Evolutionary conservation across 768 basidiomycete species (phyloP).

Genomic region (Leccinum fibrillosum): DNA sequence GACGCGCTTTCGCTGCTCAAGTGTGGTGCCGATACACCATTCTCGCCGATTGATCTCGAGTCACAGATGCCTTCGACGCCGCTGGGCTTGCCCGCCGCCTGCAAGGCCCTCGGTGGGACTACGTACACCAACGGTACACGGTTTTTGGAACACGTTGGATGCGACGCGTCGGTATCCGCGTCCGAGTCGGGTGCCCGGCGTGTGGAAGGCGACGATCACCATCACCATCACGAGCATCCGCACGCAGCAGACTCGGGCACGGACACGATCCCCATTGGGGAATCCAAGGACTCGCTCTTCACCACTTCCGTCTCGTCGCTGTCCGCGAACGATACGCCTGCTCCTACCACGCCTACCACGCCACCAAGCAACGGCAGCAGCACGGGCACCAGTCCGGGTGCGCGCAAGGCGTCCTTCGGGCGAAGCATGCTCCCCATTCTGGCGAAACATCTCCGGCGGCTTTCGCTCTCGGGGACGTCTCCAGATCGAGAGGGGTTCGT

Average conservation of each 20-base stretch:
- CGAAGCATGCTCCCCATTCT: slow-evolving; percentile 31
- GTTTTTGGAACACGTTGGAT: slow-evolving; percentile 25
- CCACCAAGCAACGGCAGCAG: slow-evolving; percentile 9
- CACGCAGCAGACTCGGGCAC: not conserved
- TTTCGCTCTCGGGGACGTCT: slow-evolving; percentile 17
- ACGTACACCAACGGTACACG: slow-evolving; percentile 5
- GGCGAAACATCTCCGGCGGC: slow-evolving; percentile 23
- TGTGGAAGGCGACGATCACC: not conserved
- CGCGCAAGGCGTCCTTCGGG: slow-evolving; percentile 7
- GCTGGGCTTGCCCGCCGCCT: not conserved
- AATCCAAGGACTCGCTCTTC: slow-evolving; percentile 31
- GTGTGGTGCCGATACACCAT: slow-evolving; percentile 8
- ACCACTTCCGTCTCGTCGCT: slow-evolving; percentile 24
- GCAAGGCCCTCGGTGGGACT: not conserved
- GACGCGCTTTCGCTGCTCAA: slow-evolving; percentile 15
- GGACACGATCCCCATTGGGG: slow-evolving; percentile 12
- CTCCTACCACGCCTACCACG: slow-evolving; percentile 28
- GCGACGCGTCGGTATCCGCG: slow-evolving; percentile 3
- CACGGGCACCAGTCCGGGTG: not conserved
- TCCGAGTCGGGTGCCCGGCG: slow-evolving; percentile 8
- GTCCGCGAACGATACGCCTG: slow-evolving; percentile 17
- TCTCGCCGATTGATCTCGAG: slow-evolving; percentile 9
- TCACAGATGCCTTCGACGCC: slow-evolving; percentile 10
- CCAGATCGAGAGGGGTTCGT: slow-evolving; percentile 24
- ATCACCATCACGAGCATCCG: not conserved